Conservation (phyloP, 768 basidiomycete genomes). For the Boletus insuetus region DNA sequence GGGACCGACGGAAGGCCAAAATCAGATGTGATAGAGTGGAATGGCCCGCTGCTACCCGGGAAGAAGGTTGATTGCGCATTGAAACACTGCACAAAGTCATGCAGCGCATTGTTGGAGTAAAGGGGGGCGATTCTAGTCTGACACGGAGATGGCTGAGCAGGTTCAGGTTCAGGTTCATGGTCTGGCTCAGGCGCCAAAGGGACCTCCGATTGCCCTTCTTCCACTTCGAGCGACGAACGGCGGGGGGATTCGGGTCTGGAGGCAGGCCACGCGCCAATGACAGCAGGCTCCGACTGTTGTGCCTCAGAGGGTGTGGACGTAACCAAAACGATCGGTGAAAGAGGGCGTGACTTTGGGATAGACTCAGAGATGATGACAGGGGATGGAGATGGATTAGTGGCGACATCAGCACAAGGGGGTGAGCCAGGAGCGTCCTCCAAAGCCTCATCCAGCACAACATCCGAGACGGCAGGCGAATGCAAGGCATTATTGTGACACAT, state of each 20-base stretch:
- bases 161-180: conserved; percentile 4
- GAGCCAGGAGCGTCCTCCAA: conserved; percentile 12
- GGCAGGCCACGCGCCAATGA: conserved; percentile 45
- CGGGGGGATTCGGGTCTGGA: conserved; percentile 36
- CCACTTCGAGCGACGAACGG: conserved; percentile 14
- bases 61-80: conserved; percentile 19
- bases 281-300: conserved; percentile 33
- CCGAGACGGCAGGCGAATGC: conserved; percentile 11
- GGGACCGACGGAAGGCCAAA: conserved; percentile 20
- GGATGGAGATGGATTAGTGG: conserved; percentile 14
- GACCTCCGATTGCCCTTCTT: conserved; percentile 8
- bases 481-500: conserved; percentile 17
- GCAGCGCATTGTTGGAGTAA: conserved; percentile 3
- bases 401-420: background rate
- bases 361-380: conserved; percentile 19
- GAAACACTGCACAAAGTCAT: conserved; percentile 19
- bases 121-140: conserved; percentile 15
- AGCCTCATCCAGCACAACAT: conserved; percentile 5
- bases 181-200: background rate
- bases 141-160: background rate
- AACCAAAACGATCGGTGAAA: conserved; percentile 48
- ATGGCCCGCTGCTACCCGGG: conserved; percentile 12
- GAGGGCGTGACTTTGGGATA: conserved; percentile 35
- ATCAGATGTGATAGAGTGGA: conserved; percentile 18
- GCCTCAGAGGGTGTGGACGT: conserved; percentile 30